Base-by-base conservation (phyloP, 208 protist species). In the Leishmania turanica region DNA sequence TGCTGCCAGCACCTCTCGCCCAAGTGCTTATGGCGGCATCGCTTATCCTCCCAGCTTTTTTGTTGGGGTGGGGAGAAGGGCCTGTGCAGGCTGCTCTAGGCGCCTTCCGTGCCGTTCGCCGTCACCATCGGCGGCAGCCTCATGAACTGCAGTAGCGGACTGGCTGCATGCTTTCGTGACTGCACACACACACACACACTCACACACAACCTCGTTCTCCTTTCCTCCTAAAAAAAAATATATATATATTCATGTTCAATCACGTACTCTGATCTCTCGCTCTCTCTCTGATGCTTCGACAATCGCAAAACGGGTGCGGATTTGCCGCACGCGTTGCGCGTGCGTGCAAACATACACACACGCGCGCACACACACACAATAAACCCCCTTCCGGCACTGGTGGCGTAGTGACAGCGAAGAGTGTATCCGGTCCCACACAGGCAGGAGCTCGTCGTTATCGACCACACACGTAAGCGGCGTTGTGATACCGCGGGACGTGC, bases 271-370 rank as follows among this genome's bases (percentile, higher is more conserved):
- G 69, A 47, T 27, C 54, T 53, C 27, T n/a, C 45, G 24, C 24
- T 27, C 37, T 40, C 37, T 37, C 37, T 54, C 11, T 54, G 69
- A 34, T 34, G 69, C 27, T 21, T 11, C 45, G 24, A 73, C 45
- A 8, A 47, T 34, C 27, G 19, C n/a, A 27, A 37, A 53, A 51
- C 21, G 21, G 27, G 40, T 8, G 27, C 69, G 37, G 45, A 31
- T 34, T 31, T 77, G 2, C 27, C 58, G n/a, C 45, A 47, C 77
- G 34, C 17, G 85, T 9, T 82, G 85, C 24, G 81, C 89, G 4
- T 86, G 21, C 70, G 70, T 40, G 74, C 60, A 72, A 62, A 72
- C 56, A 85, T 73, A 88, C 62, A 83, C 75, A 77, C 75, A 74
- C 80, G 79, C 77, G 80, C 76, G 69, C 73, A 74, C 62, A 71